Base-by-base conservation (phyloP, 192 early-diverging fungal species). In the Coemansia interrupta region DNA sequence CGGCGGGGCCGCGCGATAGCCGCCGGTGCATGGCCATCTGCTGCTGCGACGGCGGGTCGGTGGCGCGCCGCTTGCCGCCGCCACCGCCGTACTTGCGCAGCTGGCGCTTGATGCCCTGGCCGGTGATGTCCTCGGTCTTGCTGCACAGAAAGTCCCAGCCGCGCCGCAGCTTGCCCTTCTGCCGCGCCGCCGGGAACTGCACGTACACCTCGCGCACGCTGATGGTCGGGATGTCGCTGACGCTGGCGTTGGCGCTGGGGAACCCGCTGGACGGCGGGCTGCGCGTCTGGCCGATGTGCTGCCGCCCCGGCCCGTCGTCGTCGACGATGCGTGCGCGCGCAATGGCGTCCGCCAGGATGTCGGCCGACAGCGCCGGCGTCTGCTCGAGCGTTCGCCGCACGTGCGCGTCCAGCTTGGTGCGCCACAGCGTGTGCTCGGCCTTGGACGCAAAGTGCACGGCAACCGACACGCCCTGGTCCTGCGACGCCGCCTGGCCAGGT, bases 51-150 rank as follows among this genome's bases (percentile, higher is more conserved):
- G 15, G 45, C 48, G 32, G 36, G n/a, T 76, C 73, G 0, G 61
- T 66, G n/a, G 64, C 73, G n/a, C 73, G 58, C 10, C 73, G 63
- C 61, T 77, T 77, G 7, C 73, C 73, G 23, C 64, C 64, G 13
- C 72, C 72, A 10, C 70, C 70, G 44, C 75, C 75, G 42, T 78
- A 78, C 54, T 68, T 78, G 12, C 53, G 49, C 19, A 78, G 60
- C 75, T 78, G 69, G 43, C 65, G 69, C 52, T 78, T 78, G 20
- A 78, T 66, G 6, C 70, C 66, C 22, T 65, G 61, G 18, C 69
- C 70, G 3, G 75, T 78, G 40, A 72, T 58, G 40, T 72, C 68
- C 75, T 78, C 75, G 12, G 75, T 72, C 62, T 78, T 71, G 75
- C 65, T 72, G 56, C 75, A 61, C 54, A 78, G 29, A 64, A 72